These are phyloP conservation scores for Tardiomyces depauwii DNA, from an alignment of 1,139 yeast species.

Conservation along the genomic window DNA sequence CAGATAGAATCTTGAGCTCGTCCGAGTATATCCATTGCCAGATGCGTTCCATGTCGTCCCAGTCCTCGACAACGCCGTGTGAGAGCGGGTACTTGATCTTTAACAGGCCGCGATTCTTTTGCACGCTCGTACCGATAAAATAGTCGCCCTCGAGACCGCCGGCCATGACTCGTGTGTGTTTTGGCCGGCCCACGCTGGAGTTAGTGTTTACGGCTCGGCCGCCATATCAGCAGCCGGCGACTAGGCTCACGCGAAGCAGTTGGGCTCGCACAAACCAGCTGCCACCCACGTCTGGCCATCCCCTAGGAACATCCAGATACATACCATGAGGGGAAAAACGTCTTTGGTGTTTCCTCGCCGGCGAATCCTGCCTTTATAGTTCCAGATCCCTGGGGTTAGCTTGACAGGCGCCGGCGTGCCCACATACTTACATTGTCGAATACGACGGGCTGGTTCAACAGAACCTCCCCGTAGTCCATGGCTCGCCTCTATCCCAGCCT, in stretches of 20 bases:
- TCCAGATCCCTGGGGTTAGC: conserved; percentile 58
- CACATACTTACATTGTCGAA: conserved; percentile 48
- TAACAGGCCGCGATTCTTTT: conserved; percentile 62
- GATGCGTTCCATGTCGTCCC: conserved; percentile 76
- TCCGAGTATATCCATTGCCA: conserved; percentile 58
- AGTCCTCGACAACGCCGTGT: conserved; percentile 72
- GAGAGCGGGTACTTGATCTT: conserved; percentile 59
- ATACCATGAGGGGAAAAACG: conserved; percentile 36
- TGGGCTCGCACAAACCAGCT: no score
- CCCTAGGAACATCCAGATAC: conserved; percentile 8
- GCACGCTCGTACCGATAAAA: conserved; percentile 69
- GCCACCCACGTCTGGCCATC: no score
- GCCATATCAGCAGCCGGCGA: no score
- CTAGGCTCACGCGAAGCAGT: no score
- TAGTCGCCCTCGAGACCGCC: conserved; percentile 55
- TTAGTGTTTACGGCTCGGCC: background rate
- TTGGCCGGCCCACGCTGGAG: conserved; percentile 62
- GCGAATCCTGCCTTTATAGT: conserved; percentile 85
- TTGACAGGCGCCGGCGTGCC: background rate
- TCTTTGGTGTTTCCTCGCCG: conserved; percentile 74
- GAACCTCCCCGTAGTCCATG: conserved; percentile 26
- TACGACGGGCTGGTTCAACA: conserved; percentile 77
- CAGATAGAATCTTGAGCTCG: conserved; percentile 57
- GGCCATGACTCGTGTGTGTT: conserved; percentile 77
- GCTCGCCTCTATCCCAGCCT: no score